Conservation (phyloP, 192 early-diverging fungal genomes). For the Coemansia sp. region DNA sequence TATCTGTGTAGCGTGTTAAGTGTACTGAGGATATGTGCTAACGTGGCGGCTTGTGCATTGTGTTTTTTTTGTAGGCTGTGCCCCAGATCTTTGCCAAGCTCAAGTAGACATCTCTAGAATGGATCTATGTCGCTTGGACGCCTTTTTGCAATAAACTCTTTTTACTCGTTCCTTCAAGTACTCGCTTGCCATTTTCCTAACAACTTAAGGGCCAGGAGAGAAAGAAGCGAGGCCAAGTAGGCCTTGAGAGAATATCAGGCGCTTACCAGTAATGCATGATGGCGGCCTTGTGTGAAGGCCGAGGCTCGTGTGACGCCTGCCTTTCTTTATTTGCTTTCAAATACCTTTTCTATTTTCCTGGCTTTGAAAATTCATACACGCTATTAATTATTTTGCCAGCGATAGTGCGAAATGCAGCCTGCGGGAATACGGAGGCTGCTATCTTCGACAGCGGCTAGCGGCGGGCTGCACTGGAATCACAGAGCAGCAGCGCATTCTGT, state of each 20-base stretch:
- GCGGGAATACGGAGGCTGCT: slow-evolving; percentile 12
- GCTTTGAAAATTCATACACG: neutral
- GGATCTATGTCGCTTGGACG: neutral
- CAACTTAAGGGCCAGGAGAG: neutral
- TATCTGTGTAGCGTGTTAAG: neutral
- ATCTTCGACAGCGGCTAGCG: neutral
- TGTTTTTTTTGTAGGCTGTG: slow-evolving; percentile 52
- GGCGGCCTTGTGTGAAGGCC: neutral
- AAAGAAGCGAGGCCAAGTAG: neutral
- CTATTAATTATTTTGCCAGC: neutral
- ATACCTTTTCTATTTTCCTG: neutral
- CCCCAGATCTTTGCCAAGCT: slow-evolving; percentile 62
- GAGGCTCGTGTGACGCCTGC: neutral
- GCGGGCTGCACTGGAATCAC: neutral
- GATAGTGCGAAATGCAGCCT: slow-evolving; percentile 18
- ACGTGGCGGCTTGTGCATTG: neutral
- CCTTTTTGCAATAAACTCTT: neutral
- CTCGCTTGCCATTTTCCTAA: neutral
- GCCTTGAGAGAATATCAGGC: neutral
- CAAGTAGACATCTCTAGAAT: slow-evolving; percentile 43
- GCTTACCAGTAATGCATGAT: slow-evolving; percentile 6
- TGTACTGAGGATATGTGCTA: neutral
- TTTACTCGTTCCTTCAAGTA: too few relatives aligned
- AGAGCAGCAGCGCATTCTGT: neutral
- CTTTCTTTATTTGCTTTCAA: neutral